Base-by-base conservation (phyloP, 768 basidiomycete species). In the Pleurotus cornucopiae region DNA sequence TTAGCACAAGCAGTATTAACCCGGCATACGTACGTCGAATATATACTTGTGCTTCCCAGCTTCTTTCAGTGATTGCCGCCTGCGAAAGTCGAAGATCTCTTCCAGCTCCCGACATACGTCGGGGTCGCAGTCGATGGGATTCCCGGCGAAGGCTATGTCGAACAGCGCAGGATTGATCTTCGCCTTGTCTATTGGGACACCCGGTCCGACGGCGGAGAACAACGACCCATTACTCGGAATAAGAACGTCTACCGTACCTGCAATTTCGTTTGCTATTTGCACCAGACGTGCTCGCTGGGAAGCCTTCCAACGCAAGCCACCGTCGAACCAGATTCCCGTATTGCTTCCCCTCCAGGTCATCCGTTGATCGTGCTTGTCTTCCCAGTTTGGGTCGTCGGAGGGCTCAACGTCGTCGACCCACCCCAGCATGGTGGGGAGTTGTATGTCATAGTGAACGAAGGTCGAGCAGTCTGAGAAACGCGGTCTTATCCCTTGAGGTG, bases 321-420 rank as follows among this genome's bases (percentile, higher is more conserved):
- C 57, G n/a, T 69, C 61, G 37, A 74, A 71, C 54, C 60, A 66
- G 20, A 77, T 82, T 7, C 86, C 86, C 0, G 86, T 87, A 20
- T 78, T 85, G 38, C 78, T 79, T 4, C 86, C 86, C 30, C 86
- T 72, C 86, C 86, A 88, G 23, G 75, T 70, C 39, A 86, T 37
- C 20, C 74, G 66, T 47, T 82, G 76, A 62, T 83, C 75, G 1
- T 66, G 44, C 67, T 84, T 88, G 39, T 74, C 67, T 6, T 81
- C 77, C 85, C 85, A 88, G 0, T 71, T 72, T 13, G 81, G 74
- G 63, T 86, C 80, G 61, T 82, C 73, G 1, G 61, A 63, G 3
- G 68, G 60, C 2, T 63, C 57, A 3, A 67, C 54, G 7, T 71
- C 71, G 2, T 65, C 70, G 0, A 68, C 51, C 76, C 75, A 80